Percentiles rank a stretch among this genome's conserved stretches.
These are phyloP conservation scores for Quercus agrifolia DNA, from an alignment of 306 rosid species.

Conservation along the genomic window DNA sequence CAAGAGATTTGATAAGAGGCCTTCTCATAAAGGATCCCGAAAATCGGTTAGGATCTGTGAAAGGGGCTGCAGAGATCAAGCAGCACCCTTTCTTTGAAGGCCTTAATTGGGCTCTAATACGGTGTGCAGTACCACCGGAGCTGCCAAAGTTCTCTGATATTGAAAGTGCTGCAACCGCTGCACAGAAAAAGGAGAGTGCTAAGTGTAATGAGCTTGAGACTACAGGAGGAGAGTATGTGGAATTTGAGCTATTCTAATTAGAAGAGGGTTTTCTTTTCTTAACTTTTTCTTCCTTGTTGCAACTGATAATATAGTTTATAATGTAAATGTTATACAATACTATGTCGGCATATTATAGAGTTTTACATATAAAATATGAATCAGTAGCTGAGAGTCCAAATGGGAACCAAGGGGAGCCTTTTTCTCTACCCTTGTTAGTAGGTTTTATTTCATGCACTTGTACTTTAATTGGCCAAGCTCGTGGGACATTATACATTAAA, in stretches of 20 bases:
- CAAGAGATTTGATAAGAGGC: slow-evolving; percentile 83
- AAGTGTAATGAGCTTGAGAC: slow-evolving; percentile 50
- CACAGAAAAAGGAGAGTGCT: slow-evolving; percentile 48
- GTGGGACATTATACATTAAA: no score
- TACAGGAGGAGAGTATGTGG: slow-evolving; percentile 48
- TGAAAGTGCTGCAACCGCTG: slow-evolving; percentile 42
- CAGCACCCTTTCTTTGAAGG: slow-evolving; percentile 93
- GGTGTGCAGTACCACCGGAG: slow-evolving; percentile 90
- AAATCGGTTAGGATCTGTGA: slow-evolving; percentile 82
- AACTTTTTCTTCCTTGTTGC: slow-evolving; percentile 24
- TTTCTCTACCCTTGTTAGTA: not conserved
- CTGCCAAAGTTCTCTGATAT: slow-evolving; percentile 62
- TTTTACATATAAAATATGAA: slow-evolving; percentile 49
- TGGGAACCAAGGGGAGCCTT: slow-evolving; percentile 17
- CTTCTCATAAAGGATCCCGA: slow-evolving; percentile 85
- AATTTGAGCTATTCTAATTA: slow-evolving; percentile 79
- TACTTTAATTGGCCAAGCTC: no score
- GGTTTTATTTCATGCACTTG: not conserved
- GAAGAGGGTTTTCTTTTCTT: slow-evolving; percentile 15
- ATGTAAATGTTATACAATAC: slow-evolving; percentile 42
- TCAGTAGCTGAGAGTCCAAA: slow-evolving; percentile 42
- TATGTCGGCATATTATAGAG: slow-evolving; percentile 47
- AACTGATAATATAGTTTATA: slow-evolving; percentile 53
- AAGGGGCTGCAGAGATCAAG: slow-evolving; percentile 94
- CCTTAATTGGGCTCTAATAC: slow-evolving; percentile 95